A percentile compares a stretch with the other conserved stretches of the same genome.
phyloP scores from a whole-genome alignment of 2,329 filamentous ascomycete genomes.

The Beauveria brongniartii region DNA sequence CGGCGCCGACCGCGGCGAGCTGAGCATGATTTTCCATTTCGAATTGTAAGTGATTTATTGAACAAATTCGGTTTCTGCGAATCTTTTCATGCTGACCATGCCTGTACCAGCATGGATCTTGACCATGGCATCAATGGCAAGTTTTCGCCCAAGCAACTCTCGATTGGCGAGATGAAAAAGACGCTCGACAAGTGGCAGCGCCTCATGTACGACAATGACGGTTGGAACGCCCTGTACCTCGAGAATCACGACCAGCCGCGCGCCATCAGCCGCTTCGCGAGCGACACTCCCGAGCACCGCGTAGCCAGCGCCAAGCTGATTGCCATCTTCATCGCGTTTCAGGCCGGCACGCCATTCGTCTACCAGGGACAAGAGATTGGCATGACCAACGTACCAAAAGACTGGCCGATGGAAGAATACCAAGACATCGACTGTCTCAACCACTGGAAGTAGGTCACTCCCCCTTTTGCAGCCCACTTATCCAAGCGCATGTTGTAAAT shows the following conservation, averaged over 20 bases:
- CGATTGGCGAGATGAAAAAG: slow-evolving; percentile 41
- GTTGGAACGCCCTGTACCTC: slow-evolving; percentile 58
- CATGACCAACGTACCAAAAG: slow-evolving; percentile 54
- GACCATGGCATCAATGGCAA: slow-evolving; percentile 38
- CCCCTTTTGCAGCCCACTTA: background rate
- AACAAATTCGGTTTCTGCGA: background rate
- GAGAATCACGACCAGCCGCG: slow-evolving; percentile 61
- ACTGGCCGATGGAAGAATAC: slow-evolving; percentile 58
- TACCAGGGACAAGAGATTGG: slow-evolving; percentile 65
- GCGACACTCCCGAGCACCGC: slow-evolving; percentile 41
- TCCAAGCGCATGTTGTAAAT: background rate
- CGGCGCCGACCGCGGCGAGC: slow-evolving; percentile 45
- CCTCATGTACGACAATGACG: slow-evolving; percentile 50
- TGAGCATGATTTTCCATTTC: slow-evolving; percentile 69
- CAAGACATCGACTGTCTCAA: slow-evolving; percentile 57
- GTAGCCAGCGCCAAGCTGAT: slow-evolving; percentile 50
- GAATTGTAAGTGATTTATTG: slow-evolving; percentile 38
- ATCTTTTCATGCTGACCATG: slow-evolving; percentile 1
- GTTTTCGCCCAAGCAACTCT: slow-evolving; percentile 35
- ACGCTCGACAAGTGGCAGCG: slow-evolving; percentile 50
- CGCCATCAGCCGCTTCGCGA: slow-evolving; percentile 47
- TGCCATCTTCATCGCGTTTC: slow-evolving; percentile 46
- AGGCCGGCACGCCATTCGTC: slow-evolving; percentile 57
- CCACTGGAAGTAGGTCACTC: slow-evolving; percentile 34
- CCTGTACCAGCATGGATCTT: slow-evolving; percentile 37